Conservation (phyloP, 441 rosid species). For the Oxalis stricta region DNA sequence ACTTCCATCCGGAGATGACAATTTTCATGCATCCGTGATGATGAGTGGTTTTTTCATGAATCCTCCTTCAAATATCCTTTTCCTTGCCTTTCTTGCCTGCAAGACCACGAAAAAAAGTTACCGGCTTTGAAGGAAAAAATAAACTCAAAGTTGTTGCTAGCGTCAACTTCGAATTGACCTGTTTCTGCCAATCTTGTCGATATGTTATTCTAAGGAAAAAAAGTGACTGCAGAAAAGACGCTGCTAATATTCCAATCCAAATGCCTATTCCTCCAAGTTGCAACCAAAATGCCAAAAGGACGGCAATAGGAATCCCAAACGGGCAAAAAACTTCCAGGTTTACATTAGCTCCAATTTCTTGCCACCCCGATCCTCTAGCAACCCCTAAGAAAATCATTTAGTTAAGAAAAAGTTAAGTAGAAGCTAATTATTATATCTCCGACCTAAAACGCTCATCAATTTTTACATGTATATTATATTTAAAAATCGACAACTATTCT, state of each 20-base stretch:
- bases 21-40: no score
- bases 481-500: neutral
- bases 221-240: constrained; percentile 22
- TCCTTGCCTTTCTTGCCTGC: constrained; percentile 21
- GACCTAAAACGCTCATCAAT: no score
- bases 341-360: constrained; percentile 36
- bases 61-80: constrained; percentile 16
- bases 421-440: no score
- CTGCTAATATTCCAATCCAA: constrained; percentile 45
- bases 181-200: constrained; percentile 36
- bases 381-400: constrained; percentile 19
- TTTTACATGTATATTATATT: neutral
- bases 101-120: neutral
- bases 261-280: constrained; percentile 31
- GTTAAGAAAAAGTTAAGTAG: neutral
- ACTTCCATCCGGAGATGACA: no score
- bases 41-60: neutral
- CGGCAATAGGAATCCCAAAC: constrained; percentile 37
- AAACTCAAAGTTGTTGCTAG: neutral
- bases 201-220: constrained; percentile 24
- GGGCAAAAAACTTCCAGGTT: constrained; percentile 41
- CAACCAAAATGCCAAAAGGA: constrained; percentile 26
- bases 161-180: constrained; percentile 33
- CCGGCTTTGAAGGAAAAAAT: no score
- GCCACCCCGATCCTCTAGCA: constrained; percentile 50